Evolutionary conservation across 2,329 filamentous ascomycete genomes (phyloP).

Genomic region (Byssothecium circinans): DNA sequence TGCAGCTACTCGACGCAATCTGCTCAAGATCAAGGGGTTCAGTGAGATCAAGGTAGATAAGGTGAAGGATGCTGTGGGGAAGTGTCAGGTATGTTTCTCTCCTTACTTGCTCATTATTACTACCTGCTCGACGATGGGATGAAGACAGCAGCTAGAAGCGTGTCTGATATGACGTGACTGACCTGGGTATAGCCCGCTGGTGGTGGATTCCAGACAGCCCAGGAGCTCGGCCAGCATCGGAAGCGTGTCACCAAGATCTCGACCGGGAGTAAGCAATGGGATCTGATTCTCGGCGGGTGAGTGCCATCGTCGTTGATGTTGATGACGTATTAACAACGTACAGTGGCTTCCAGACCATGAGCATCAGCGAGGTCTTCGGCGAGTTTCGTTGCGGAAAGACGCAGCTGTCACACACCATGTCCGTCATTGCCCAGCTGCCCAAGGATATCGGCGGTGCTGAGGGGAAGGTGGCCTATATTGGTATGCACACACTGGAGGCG

Average conservation of each 20-base stretch:
- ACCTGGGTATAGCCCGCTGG: constrained; percentile 53
- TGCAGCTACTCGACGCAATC: constrained; percentile 59
- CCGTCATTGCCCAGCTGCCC: constrained; percentile 62
- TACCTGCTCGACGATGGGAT: neutral
- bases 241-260: constrained; percentile 67
- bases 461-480: constrained; percentile 71
- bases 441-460: constrained; percentile 66
- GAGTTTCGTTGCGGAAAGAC: constrained; percentile 70
- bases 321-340: constrained; percentile 12
- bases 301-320: constrained; percentile 2
- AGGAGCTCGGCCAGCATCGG: constrained; percentile 64
- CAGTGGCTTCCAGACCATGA: constrained; percentile 70
- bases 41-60: constrained; percentile 72
- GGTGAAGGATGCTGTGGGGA: constrained; percentile 67
- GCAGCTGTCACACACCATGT: constrained; percentile 69
- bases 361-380: constrained; percentile 66
- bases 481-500: constrained; percentile 30
- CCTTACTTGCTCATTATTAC: neutral
- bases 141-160: too few species aligned
- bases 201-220: constrained; percentile 66
- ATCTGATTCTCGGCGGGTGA: constrained; percentile 65
- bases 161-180: constrained; percentile 8
- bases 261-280: constrained; percentile 70
- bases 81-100: constrained; percentile 54
- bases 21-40: constrained; percentile 70